Base-by-base conservation (phyloP, 2,329 filamentous ascomycete genomes). In the Ophiocordyceps sinensis region DNA sequence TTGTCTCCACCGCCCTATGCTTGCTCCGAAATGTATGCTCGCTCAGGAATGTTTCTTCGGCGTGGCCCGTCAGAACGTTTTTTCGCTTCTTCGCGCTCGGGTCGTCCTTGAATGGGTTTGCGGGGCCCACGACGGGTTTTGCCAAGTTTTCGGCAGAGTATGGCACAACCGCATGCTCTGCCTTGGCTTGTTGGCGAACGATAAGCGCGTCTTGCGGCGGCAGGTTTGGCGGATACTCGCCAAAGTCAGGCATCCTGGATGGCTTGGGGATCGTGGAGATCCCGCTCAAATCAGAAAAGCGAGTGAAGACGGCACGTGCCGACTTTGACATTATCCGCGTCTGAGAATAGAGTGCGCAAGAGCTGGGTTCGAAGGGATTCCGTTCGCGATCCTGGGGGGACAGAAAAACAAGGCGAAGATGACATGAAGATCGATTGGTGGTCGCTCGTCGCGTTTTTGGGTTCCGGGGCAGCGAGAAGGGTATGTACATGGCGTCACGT, bases 11-110 rank as follows among this genome's bases (percentile, higher is more conserved):
- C 2, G 86, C 87, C 43, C 86, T 81, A 57, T 95, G 88, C 48
- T 91, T 87, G 53, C 76, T 77, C 50, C 85, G 78, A 58, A 98
- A 98, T 1, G 85, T 87, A 47, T 89, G 77, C 54, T 96, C 91
- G 59, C 85, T 94, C 48, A 98, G 77, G 50, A 77, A 84, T 0
- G 84, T 87, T 61, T 98, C 89, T 51, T 91, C 75, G 2, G 91
- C 91, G 52, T 76, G 82, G 11, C 91, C 91, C 0, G 91, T 95
- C 11, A 85, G 71, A 1, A 88, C 71, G 46, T 87, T 89, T 56
- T 88, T 89, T 45, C 84, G 77, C 62, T 88, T 89, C 44, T 78
- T 57, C 1, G 63, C 61, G 38, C 66, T 73, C 17, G 69, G 61
- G 26, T 77, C 71, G 49, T 79, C 70, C 56, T 77, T 79, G 61